Evolutionary conservation across 805 yeast genomes (phyloP).

Genomic region (Candida alai): DNA sequence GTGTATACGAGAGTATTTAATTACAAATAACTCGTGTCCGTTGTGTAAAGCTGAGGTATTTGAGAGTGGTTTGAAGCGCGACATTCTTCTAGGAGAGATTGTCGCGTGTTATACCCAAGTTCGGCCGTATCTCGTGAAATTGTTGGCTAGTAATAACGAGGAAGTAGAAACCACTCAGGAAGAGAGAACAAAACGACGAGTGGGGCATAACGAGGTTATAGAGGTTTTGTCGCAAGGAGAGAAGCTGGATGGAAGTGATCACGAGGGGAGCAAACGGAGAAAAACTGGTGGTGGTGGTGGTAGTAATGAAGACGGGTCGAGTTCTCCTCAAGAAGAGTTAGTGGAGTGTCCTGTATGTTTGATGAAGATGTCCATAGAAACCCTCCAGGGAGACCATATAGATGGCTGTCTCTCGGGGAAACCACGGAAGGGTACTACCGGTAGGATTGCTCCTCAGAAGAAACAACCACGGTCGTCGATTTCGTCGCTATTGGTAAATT

Average conservation of each 20-base stretch:
- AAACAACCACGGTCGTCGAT: constrained; percentile 16
- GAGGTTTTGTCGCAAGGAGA: constrained; percentile 13
- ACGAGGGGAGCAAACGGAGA: constrained; percentile 3
- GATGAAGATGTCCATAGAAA: constrained; percentile 48
- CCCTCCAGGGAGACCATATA: constrained; percentile 56
- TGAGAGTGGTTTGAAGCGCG: constrained; percentile 66
- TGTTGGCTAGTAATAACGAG: constrained; percentile 1
- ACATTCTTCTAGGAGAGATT: constrained; percentile 67
- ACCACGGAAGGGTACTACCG: constrained; percentile 3
- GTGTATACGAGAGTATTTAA: constrained; percentile 72
- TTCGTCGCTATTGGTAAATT: constrained; percentile 19
- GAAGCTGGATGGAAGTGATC: constrained; percentile 8
- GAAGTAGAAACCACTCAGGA: background rate
- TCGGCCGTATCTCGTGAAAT: constrained; percentile 11
- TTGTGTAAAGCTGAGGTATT: constrained; percentile 67
- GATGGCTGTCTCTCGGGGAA: constrained; percentile 52
- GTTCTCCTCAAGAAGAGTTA: constrained; percentile 10
- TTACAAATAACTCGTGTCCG: constrained; percentile 66
- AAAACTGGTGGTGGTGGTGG: background rate
- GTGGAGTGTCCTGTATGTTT: constrained; percentile 71
- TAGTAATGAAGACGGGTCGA: background rate
- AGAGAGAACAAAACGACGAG: constrained; percentile 6
- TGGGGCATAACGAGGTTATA: constrained; percentile 11
- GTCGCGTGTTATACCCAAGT: constrained; percentile 47
- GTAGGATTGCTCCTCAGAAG: constrained; percentile 6